Percentiles rank a stretch among this genome's conserved stretches.
Evolutionary conservation across 2,329 filamentous ascomycete species (phyloP).

Genomic region (Microdochium trichocladiopsis): DNA sequence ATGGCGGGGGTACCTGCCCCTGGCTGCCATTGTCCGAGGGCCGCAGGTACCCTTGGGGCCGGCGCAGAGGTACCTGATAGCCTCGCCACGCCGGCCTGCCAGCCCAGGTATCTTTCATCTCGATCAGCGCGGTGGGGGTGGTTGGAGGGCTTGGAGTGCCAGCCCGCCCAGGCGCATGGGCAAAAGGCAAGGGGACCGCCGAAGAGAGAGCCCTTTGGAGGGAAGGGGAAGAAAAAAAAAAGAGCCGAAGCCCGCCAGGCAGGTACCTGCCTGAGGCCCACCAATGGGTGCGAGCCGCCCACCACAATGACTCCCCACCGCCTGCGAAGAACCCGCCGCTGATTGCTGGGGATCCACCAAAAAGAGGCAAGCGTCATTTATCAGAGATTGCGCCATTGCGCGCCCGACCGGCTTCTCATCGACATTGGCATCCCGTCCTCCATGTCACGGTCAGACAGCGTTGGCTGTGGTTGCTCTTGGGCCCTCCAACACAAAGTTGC

Average conservation of each 20-base stretch:
- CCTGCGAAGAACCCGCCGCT: not conserved
- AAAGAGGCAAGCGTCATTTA: not conserved
- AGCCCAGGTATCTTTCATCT: not conserved
- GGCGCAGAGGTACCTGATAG: not conserved
- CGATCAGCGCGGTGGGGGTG: not conserved
- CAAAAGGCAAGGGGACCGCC: too few relatives aligned
- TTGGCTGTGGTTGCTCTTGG: too few relatives aligned
- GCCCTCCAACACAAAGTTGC: too few relatives aligned
- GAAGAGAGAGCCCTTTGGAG: too few relatives aligned
- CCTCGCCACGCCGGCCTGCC: not conserved
- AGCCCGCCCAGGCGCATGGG: too few relatives aligned
- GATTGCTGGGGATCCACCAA: not conserved
- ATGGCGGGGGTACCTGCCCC: not conserved
- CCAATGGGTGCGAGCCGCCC: too few relatives aligned
- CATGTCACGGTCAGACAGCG: too few relatives aligned
- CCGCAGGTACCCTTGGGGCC: not conserved
- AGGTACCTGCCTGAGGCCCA: too few relatives aligned
- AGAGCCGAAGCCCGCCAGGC: too few relatives aligned
- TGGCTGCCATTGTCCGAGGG: not conserved
- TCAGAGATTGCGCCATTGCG: not conserved
- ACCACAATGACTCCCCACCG: not conserved
- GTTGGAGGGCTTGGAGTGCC: too few relatives aligned
- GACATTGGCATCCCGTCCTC: not conserved
- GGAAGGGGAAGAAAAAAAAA: too few relatives aligned
- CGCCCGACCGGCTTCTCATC: not conserved